Evolutionary conservation across 176 grass and related monocot species (phyloP).

Genomic region (Zizania latifolia): DNA sequence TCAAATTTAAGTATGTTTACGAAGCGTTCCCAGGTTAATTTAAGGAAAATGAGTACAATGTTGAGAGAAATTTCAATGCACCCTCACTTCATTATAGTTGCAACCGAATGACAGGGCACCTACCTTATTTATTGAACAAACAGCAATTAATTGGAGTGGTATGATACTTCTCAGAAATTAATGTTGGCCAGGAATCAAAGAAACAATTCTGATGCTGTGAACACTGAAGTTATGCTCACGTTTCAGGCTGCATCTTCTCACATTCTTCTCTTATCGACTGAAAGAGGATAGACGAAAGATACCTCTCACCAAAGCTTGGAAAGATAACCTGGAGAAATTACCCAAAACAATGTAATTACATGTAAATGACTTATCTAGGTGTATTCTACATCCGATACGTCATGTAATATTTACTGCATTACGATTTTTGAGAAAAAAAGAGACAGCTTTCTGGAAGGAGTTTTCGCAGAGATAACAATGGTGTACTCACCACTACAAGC

Average conservation of each 20-base stretch:
- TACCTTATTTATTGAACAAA: not conserved
- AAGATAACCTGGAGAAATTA: slow-evolving; percentile 63
- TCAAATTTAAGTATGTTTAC: too few relatives aligned
- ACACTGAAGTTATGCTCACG: slow-evolving; percentile 33
- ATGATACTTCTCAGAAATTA: not conserved
- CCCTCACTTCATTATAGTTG: not conserved
- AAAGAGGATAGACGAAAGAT: slow-evolving; percentile 74
- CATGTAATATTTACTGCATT: not conserved
- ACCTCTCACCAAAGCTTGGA: slow-evolving; percentile 96
- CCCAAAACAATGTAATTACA: not conserved
- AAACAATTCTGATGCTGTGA: slow-evolving; percentile 22
- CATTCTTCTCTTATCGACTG: slow-evolving; percentile 85
- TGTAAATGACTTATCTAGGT: not conserved
- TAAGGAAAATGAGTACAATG: too few relatives aligned
- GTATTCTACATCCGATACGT: not conserved
- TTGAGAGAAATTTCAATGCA: too few relatives aligned
- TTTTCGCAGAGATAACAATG: not conserved
- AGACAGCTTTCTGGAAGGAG: not conserved
- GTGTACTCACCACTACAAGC: slow-evolving; percentile 56
- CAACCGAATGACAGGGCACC: not conserved
- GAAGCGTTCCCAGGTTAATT: too few relatives aligned
- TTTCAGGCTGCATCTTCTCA: slow-evolving; percentile 83
- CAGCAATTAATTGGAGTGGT: not conserved
- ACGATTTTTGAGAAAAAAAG: not conserved
- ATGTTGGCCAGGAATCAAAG: not conserved